Evolutionary conservation across 306 rosid genomes (phyloP), one percentile per base, ranked within the genome.

Genomic region (Spatholobus suberectus): DNA sequence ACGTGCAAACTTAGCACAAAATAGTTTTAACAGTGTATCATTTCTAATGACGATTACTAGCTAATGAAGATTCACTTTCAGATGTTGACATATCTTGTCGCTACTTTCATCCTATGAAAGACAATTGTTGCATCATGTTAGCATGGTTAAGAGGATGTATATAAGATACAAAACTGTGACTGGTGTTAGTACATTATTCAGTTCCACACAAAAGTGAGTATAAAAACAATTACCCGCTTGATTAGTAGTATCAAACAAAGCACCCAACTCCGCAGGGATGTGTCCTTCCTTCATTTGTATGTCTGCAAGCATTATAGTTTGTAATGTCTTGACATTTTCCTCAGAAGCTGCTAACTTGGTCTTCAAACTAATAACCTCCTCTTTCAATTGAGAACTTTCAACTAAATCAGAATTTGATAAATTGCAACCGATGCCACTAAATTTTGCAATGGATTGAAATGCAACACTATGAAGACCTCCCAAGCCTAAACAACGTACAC

Each of bases 391-490:
- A 26, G 37, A 24, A 59, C n/a, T 59, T 59, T 26, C 18, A 26
- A 4, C 14, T 21, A 15, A 55, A 55, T 55, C 63, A 9, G 63
- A 52, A 5, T n/a, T 18, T 15, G 20, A 15, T 14, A 47, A 47
- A 18, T n/a, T 52, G 15, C 5, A 21, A 2, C 29, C 63, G 12
- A 10, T 1, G n/a, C n/a, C 37, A 23, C 35, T 24, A 59, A 59
- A 13, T 27, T 12, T 61, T 27, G 1, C 11, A 13, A 3, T 12
- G 38, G 38, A 27, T 61, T 26, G 38, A 61, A 61, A 61, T 26
- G 68, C 68, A 61, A 61, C 68, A 61, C 68, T 61, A 1, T 61
- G 68, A 13, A 61, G 68, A 14, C 38, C 68, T 26, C 68, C 68
- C 13, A 61, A 61, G n/a, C 68, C 68, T 27, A 61, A 27, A 20